Percentiles rank a stretch among this genome's conserved stretches.
Evolutionary conservation across 2,329 filamentous ascomycete species (phyloP).

Genomic region (Diaporthe ampelina): DNA sequence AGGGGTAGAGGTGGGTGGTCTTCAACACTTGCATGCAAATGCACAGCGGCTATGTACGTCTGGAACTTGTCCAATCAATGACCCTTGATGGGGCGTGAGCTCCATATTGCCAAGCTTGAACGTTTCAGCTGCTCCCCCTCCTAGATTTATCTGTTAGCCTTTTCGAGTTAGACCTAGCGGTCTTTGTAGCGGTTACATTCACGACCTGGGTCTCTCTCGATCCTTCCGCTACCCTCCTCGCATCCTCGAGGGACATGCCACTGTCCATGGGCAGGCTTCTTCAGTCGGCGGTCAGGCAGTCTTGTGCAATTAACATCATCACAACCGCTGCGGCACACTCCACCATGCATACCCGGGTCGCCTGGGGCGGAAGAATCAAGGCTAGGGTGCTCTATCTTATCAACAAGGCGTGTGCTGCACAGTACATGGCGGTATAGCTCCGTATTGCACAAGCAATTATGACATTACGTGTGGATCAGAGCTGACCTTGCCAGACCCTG

Average conservation of each 20-base stretch:
- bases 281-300: neutral
- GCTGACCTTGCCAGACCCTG: conserved; percentile 10
- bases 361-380: conserved; percentile 1
- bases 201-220: conserved; percentile 22
- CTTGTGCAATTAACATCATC: conserved; percentile 16
- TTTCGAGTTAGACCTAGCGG: conserved; percentile 18
- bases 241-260: conserved; percentile 13
- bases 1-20: conserved; percentile 38
- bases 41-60: conserved; percentile 53
- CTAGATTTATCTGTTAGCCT: conserved; percentile 17
- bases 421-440: neutral
- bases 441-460: conserved; percentile 1
- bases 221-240: neutral
- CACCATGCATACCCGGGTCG: conserved; percentile 19
- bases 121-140: conserved; percentile 48
- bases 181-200: conserved; percentile 1
- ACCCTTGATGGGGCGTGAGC: conserved; percentile 9
- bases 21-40: conserved; percentile 47
- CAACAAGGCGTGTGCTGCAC: neutral
- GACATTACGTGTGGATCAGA: neutral
- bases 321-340: conserved; percentile 8
- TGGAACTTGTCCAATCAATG: conserved; percentile 47
- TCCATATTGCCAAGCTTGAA: conserved; percentile 33
- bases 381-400: conserved; percentile 9
- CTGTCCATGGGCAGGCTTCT: conserved; percentile 3